Conservation (phyloP, 2,329 filamentous ascomycete genomes). For the Canariomyces notabilis region DNA sequence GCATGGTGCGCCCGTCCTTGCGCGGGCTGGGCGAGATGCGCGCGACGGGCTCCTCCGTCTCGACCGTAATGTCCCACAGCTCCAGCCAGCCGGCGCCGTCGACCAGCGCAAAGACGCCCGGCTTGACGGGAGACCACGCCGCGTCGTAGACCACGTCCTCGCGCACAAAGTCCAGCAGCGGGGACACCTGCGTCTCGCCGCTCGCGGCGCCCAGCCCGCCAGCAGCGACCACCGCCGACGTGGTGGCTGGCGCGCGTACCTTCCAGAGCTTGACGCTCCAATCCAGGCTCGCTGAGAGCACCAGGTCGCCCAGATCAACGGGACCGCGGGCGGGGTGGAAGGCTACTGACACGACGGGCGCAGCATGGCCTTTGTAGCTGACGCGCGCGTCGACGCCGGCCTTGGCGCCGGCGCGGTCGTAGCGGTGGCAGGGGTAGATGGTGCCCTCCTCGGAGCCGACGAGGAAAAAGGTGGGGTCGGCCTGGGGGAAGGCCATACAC, state of each 20-base stretch:
- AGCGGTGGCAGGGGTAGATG: slow-evolving; percentile 94
- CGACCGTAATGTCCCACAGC: slow-evolving; percentile 89
- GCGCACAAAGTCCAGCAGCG: slow-evolving; percentile 82
- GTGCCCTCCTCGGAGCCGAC: slow-evolving; percentile 94
- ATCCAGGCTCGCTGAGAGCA: slow-evolving; percentile 87
- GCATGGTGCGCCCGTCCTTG: slow-evolving; percentile 60
- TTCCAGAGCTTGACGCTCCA: slow-evolving; percentile 99
- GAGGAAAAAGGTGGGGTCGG: slow-evolving; percentile 95
- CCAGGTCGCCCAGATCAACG: slow-evolving; percentile 88
- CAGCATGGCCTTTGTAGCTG: slow-evolving; percentile 83
- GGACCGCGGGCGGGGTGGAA: slow-evolving; percentile 92
- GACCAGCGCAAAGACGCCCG: slow-evolving; percentile 89
- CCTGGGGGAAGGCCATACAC: slow-evolving; percentile 88
- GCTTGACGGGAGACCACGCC: slow-evolving; percentile 89
- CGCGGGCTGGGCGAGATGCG: slow-evolving; percentile 67
- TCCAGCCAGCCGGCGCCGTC: slow-evolving; percentile 90
- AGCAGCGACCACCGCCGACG: slow-evolving; percentile 51
- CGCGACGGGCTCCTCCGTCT: slow-evolving; percentile 86
- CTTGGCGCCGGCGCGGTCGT: slow-evolving; percentile 95
- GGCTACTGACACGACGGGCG: slow-evolving; percentile 90
- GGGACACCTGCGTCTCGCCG: slow-evolving; percentile 54
- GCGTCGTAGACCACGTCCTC: slow-evolving; percentile 98
- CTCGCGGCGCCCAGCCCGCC: slow-evolving; percentile 26
- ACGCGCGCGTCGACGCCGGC: slow-evolving; percentile 88
- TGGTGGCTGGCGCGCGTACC: slow-evolving; percentile 73